Evolutionary conservation across 208 protist species (phyloP), one percentile per base, ranked within the genome.

Genomic region (Wallacemonas sp.): DNA sequence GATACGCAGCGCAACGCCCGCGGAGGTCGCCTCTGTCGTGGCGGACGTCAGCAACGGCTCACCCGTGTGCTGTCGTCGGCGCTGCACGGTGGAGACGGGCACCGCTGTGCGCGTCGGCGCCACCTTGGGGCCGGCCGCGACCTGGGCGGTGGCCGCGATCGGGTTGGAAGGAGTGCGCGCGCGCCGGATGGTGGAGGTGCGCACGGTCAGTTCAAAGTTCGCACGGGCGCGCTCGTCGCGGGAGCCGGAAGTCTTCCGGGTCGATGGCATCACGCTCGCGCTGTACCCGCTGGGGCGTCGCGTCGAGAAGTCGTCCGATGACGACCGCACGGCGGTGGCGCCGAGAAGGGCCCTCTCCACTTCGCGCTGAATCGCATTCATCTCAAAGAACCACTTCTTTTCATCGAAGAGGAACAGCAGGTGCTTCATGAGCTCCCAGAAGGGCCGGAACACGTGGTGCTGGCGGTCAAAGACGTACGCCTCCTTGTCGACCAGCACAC

Each of bases 351-450:
- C 52, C 41, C 77, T 57, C 7, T 68, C 54, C 65, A 72, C 57
- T 23, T 65, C 57, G 54, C 36, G 70, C 57, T 81, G 71, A 32
- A 68, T 11, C 12, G 46, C 31, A 28, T 28, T 72, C 67, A 77
- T 64, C 68, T 82, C 79, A 59, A 82, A 86, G 63, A 68, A 57
- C 82, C 82, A 89, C 14, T 36, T 50, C 12, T 76, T 55, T 18
- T 61, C 59, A 38, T 85, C 78, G 49, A 71, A 81, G 36, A 68
- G 45, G 42, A 61, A 14, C n/a, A 89, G 61, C 49, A 71, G 66
- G 23, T 61, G 61, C 57, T 74, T 69, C 38, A 89, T 74, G 38
- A 86, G 48, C 14, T 48, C 67, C 71, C 75, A 84, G 23, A 89
- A 54, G 0, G 78, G 74, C 16, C 78, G 31, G 46, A 89, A 86